phyloP scores from a whole-genome alignment of 2,329 filamentous ascomycete species.

The Huntiella savannae region DNA sequence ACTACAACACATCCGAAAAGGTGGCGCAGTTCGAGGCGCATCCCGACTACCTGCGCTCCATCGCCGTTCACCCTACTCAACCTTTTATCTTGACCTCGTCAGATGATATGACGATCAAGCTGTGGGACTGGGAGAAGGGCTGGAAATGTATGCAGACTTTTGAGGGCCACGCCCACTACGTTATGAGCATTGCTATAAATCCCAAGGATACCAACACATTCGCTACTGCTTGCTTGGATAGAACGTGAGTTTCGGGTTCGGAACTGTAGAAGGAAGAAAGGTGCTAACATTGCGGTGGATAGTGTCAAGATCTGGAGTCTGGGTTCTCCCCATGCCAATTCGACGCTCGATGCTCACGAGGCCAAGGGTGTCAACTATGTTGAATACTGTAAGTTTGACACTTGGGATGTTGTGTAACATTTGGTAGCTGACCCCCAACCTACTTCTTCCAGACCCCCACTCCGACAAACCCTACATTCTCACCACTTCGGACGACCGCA shows the following conservation, averaged over 20 bases:
- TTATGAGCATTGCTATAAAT: slow-evolving; percentile 93
- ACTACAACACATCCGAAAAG: slow-evolving; percentile 99
- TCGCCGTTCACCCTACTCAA: slow-evolving; percentile 85
- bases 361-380: slow-evolving; percentile 96
- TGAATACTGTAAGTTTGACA: slow-evolving; percentile 41
- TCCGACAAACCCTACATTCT: slow-evolving; percentile 72
- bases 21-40: slow-evolving; percentile 94
- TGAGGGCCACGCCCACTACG: slow-evolving; percentile 88
- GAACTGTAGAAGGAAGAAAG: not conserved
- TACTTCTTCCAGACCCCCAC: slow-evolving; percentile 30
- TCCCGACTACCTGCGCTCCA: slow-evolving; percentile 94
- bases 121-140: slow-evolving; percentile 97
- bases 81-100: slow-evolving; percentile 91
- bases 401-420: too few relatives aligned
- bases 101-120: slow-evolving; percentile 96
- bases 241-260: slow-evolving; percentile 18
- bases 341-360: slow-evolving; percentile 91
- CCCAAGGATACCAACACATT: slow-evolving; percentile 90
- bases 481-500: slow-evolving; percentile 89
- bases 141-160: slow-evolving; percentile 98
- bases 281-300: not conserved
- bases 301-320: slow-evolving; percentile 98
- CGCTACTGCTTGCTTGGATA: slow-evolving; percentile 83
- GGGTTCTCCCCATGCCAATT: slow-evolving; percentile 83
- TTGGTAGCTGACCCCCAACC: too few relatives aligned